phyloP scores from a whole-genome alignment of 192 early-diverging fungal species.

The Pilobolus umbonatus region DNA sequence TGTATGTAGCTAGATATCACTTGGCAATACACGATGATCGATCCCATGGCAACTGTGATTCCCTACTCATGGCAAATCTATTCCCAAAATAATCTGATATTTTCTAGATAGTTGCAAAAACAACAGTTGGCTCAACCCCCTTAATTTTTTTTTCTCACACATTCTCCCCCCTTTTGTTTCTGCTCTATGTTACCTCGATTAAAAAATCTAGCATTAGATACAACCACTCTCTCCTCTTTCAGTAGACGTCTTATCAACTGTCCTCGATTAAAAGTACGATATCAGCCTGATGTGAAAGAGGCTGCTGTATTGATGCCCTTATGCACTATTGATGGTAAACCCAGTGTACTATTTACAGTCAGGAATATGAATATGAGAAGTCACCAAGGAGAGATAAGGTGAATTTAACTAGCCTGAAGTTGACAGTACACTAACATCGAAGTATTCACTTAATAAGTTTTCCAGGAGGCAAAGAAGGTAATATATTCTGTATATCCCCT shows the following conservation, averaged over 20 bases:
- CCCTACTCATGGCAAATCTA: too few relatives aligned
- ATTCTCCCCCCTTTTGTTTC: not conserved
- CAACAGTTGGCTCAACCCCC: too few relatives aligned
- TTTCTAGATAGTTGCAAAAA: too few relatives aligned
- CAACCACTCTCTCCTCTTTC: constrained; percentile 16
- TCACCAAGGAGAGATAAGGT: constrained; percentile 79
- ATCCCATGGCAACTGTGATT: too few relatives aligned
- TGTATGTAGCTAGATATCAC: too few relatives aligned
- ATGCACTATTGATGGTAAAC: constrained; percentile 49
- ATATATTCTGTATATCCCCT: not conserved
- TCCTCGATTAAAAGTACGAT: constrained; percentile 24
- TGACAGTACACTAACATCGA: too few relatives aligned
- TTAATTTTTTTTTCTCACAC: not conserved
- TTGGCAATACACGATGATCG: too few relatives aligned
- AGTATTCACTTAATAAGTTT: constrained; percentile 55
- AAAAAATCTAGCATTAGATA: constrained; percentile 9
- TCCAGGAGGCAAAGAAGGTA: constrained; percentile 65
- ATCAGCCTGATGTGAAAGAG: constrained; percentile 18
- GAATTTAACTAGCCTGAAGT: too few relatives aligned
- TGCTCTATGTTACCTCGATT: not conserved
- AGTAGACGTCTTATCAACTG: constrained; percentile 20
- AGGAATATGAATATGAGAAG: constrained; percentile 57
- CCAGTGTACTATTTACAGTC: constrained; percentile 76
- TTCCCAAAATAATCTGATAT: too few relatives aligned
- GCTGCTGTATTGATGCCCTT: constrained; percentile 50